These are phyloP conservation scores for Kwoniella sp. DNA, from an alignment of 768 basidiomycete genomes.

Conservation along the genomic window DNA sequence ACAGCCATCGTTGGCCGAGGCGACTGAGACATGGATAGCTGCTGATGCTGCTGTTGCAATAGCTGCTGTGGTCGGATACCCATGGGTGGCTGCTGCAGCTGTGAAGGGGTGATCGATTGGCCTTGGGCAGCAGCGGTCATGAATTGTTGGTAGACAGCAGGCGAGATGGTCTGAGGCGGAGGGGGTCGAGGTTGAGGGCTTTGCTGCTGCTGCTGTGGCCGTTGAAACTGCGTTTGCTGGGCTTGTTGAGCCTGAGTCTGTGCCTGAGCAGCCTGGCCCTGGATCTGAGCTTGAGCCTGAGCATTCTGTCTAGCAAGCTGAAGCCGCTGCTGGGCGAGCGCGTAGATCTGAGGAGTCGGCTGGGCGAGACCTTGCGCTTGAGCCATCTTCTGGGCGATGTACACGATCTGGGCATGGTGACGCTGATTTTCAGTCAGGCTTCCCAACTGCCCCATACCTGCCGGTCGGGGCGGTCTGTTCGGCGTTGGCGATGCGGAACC, in stretches of 20 bases:
- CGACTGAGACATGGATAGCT: background rate
- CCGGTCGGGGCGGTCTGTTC: conserved; percentile 23
- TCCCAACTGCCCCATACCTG: conserved; percentile 19
- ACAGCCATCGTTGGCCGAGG: background rate
- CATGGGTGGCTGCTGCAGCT: conserved; percentile 10
- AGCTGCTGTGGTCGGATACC: conserved; percentile 4
- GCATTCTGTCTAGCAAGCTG: conserved; percentile 4
- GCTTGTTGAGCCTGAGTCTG: conserved; percentile 9
- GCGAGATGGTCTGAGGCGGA: background rate
- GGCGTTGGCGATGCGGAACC: conserved; percentile 14
- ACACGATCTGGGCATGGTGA: conserved; percentile 16
- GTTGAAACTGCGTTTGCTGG: too few relatives aligned
- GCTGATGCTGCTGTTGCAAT: background rate
- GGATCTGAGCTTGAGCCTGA: conserved; percentile 9
- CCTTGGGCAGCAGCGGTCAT: conserved; percentile 8
- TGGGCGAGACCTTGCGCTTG: conserved; percentile 4
- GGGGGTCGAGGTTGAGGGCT: conserved; percentile 1
- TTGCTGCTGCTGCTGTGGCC: conserved; percentile 16
- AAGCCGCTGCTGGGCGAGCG: background rate
- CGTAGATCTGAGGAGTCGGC: background rate
- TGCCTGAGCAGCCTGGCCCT: background rate
- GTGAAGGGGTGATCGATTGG: conserved; percentile 6
- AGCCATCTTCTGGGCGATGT: background rate
- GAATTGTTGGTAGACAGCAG: conserved; percentile 16
- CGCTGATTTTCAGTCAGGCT: conserved; percentile 32